Conservation (phyloP, 1,284 basidiomycete species). For the Singerocomus inundabilis region DNA sequence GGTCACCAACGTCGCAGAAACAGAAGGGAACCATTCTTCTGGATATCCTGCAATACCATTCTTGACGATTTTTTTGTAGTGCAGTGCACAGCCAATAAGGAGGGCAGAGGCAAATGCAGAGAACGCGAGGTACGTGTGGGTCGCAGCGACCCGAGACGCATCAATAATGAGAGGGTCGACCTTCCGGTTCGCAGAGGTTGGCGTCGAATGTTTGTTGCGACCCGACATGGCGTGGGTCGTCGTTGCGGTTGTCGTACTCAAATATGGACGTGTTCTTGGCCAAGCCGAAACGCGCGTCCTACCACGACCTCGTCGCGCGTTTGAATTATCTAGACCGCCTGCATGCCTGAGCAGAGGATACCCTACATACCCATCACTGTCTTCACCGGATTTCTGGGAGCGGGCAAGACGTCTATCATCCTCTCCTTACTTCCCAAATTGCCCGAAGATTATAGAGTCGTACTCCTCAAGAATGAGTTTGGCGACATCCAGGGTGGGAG, state of each 20-base stretch:
- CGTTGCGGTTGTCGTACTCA: background rate
- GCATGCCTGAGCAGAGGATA: background rate
- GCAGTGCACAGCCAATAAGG: slow-evolving; percentile 62
- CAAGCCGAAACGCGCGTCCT: no score
- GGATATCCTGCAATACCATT: slow-evolving; percentile 86
- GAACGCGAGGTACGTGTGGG: slow-evolving; percentile 71
- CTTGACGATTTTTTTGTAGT: slow-evolving; percentile 88
- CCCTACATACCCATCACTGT: slow-evolving; percentile 73
- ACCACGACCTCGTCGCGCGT: no score
- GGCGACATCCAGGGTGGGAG: slow-evolving; percentile 73
- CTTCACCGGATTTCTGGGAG: slow-evolving; percentile 82
- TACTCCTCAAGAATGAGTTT: slow-evolving; percentile 87
- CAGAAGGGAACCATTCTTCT: slow-evolving; percentile 90
- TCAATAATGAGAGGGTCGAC: slow-evolving; percentile 34
- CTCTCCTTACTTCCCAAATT: slow-evolving; percentile 78
- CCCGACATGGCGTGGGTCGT: slow-evolving; percentile 18
- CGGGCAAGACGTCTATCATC: slow-evolving; percentile 76
- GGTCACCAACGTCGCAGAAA: slow-evolving; percentile 81
- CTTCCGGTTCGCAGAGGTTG: slow-evolving; percentile 7
- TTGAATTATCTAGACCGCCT: slow-evolving; percentile 3
- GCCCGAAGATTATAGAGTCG: slow-evolving; percentile 80
- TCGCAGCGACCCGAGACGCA: slow-evolving; percentile 56
- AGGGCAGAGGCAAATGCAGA: slow-evolving; percentile 75
- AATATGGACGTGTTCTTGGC: no score
- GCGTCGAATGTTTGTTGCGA: slow-evolving; percentile 11